Evolutionary conservation across 345 rosid species (phyloP).

Genomic region (Gossypium stocksii): DNA sequence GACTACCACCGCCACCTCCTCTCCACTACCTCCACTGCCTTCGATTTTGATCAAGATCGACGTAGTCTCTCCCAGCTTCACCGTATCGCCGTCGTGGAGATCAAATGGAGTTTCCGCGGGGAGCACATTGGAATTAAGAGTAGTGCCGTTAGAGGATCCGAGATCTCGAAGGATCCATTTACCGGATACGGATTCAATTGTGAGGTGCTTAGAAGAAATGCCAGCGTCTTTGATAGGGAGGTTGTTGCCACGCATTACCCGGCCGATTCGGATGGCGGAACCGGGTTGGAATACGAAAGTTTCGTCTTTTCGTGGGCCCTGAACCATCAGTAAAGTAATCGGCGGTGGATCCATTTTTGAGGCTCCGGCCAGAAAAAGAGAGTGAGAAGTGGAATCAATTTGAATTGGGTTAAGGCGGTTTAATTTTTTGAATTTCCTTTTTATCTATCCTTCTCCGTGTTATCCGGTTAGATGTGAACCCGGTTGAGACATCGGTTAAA

Average conservation of each 20-base stretch:
- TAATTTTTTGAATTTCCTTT: neutral
- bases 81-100: conserved; percentile 53
- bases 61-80: conserved; percentile 75
- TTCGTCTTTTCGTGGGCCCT: conserved; percentile 75
- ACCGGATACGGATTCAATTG: conserved; percentile 48
- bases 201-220: conserved; percentile 72
- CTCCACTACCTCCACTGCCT: neutral
- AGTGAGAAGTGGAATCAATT: neutral
- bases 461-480: neutral
- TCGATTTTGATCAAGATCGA: conserved; percentile 42
- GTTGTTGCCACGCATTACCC: conserved; percentile 68
- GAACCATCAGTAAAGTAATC: conserved; percentile 41
- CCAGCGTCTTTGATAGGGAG: conserved; percentile 66
- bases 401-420: conserved; percentile 5
- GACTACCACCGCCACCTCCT: neutral
- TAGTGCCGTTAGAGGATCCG: conserved; percentile 82
- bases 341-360: conserved; percentile 30
- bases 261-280: conserved; percentile 55
- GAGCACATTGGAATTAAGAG: conserved; percentile 41
- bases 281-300: conserved; percentile 45
- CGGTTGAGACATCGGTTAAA: neutral
- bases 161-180: conserved; percentile 68
- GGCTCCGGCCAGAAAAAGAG: neutral
- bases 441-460: neutral
- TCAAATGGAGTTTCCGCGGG: conserved; percentile 34